Conservation (phyloP, 2,329 filamentous ascomycete genomes). For the Bipolaris gigantea region DNA sequence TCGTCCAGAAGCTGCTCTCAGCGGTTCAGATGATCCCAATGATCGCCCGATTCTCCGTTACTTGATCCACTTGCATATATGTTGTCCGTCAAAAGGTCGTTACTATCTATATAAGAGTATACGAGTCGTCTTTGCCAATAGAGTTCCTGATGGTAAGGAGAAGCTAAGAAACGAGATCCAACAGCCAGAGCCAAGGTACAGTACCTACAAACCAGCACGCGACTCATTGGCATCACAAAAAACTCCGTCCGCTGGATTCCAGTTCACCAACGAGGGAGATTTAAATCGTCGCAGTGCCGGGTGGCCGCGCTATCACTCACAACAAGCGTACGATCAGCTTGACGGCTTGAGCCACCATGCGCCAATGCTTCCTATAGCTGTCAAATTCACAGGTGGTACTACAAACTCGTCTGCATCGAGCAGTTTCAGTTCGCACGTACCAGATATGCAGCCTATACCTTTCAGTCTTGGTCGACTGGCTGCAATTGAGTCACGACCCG, state of each 20-base stretch:
- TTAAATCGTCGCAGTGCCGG: conserved; percentile 39
- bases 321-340: conserved; percentile 32
- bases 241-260: conserved; percentile 22
- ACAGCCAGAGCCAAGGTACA: conserved; percentile 83
- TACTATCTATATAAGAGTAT: conserved; percentile 92
- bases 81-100: conserved; percentile 77
- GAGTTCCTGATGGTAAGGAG: conserved; percentile 93
- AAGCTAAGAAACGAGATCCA: conserved; percentile 88
- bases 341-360: conserved; percentile 29
- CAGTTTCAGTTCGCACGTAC: conserved; percentile 28
- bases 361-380: conserved; percentile 36
- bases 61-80: conserved; percentile 90
- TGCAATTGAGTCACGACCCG: conserved; percentile 34
- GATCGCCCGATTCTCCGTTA: conserved; percentile 81
- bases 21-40: conserved; percentile 53
- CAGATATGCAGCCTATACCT: conserved; percentile 56
- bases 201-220: conserved; percentile 71
- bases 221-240: conserved; percentile 41
- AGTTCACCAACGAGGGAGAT: conserved; percentile 32
- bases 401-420: conserved; percentile 26
- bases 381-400: conserved; percentile 36
- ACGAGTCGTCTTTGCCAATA: conserved; percentile 93
- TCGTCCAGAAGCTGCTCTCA: conserved; percentile 56
- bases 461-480: conserved; percentile 48
- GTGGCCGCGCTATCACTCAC: conserved; percentile 31